Evolutionary conservation across 345 rosid genomes (phyloP).

Genomic region (Melaleuca quinquenervia): DNA sequence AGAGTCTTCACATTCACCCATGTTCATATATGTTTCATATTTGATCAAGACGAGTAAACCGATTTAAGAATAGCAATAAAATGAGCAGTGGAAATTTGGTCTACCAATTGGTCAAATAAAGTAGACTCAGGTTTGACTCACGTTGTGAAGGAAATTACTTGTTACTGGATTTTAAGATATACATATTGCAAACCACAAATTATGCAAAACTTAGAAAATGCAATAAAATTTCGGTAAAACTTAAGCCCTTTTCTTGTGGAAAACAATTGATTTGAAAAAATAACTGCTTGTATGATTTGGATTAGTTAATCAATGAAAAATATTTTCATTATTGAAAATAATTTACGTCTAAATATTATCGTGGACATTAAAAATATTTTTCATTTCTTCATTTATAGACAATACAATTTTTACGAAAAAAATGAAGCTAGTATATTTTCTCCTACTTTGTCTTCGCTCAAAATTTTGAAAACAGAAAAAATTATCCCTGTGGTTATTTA

Average conservation of each 20-base stretch:
- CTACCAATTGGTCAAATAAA: neutral
- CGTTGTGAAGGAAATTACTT: neutral
- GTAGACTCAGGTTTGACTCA: neutral
- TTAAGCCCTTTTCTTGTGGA: accelerated
- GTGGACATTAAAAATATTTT: neutral
- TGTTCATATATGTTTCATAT: too few species aligned
- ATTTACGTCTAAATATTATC: neutral
- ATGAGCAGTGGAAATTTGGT: neutral
- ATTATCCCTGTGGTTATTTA: neutral
- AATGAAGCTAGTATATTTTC: neutral
- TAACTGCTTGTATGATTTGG: accelerated
- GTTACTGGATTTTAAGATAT: neutral
- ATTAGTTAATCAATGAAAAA: neutral
- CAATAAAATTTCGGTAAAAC: neutral
- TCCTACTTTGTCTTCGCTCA: neutral
- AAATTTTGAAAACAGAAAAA: neutral
- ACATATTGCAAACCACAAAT: neutral
- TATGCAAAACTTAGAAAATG: neutral
- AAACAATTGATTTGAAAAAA: neutral
- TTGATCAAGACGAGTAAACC: too few species aligned
- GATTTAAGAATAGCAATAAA: too few species aligned
- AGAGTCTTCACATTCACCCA: neutral
- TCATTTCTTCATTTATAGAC: too few species aligned
- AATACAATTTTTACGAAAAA: too few species aligned
- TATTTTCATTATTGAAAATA: neutral